Evolutionary conservation across 2,329 filamentous ascomycete genomes (phyloP).

Genomic region (Ceratocystis alfenasii): DNA sequence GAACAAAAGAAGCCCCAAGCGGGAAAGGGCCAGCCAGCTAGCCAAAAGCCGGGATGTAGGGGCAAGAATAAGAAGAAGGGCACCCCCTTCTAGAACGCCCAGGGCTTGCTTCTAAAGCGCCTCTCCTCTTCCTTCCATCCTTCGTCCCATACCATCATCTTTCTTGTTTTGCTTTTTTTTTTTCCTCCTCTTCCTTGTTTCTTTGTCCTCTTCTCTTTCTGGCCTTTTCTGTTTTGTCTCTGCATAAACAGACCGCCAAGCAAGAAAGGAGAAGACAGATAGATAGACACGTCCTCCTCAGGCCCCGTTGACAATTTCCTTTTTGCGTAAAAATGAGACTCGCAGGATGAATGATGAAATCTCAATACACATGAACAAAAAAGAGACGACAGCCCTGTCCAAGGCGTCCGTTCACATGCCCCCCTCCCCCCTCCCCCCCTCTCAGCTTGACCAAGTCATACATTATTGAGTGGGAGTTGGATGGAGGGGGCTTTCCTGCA

Average conservation of each 20-base stretch:
- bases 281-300: neutral
- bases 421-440: neutral
- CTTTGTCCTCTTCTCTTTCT: neutral
- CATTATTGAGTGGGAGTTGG: neutral
- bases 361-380: neutral
- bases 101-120: neutral
- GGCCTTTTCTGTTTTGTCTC: neutral
- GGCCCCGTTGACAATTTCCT: neutral
- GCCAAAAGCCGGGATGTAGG: neutral
- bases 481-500: too few species aligned
- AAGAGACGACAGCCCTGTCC: neutral
- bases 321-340: constrained; percentile 1
- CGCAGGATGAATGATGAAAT: neutral
- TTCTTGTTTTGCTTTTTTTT: neutral
- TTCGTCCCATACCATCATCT: neutral
- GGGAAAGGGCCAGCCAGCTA: neutral
- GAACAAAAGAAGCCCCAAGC: constrained; percentile 1
- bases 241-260: neutral
- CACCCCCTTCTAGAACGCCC: neutral
- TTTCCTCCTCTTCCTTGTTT: neutral
- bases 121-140: neutral
- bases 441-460: neutral
- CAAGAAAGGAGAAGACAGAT: neutral
- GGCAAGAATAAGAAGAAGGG: neutral
- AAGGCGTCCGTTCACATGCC: neutral